Percentiles rank a stretch among this genome's conserved stretches.
Evolutionary conservation across 179 eudicot species (phyloP).

Genomic region (Camellia oleifera): DNA sequence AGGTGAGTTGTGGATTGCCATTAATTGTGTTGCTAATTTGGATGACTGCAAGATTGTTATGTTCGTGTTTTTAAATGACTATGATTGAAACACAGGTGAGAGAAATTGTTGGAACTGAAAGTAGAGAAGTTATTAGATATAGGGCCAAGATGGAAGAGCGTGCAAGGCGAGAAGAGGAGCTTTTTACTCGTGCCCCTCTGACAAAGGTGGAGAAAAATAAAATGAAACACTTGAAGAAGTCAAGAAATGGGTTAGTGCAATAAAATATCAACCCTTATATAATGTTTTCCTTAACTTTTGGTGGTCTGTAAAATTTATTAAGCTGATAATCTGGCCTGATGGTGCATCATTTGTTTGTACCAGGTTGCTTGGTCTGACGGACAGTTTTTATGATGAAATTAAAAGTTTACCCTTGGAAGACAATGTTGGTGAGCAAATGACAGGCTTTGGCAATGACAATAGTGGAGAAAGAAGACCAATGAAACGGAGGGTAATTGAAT

Average conservation of each 20-base stretch:
- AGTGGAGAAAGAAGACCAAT: slow-evolving; percentile 42
- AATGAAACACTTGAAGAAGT: slow-evolving; percentile 53
- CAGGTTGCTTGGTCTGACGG: slow-evolving; percentile 75
- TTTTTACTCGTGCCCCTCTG: slow-evolving; percentile 75
- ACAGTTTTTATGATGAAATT: slow-evolving; percentile 75
- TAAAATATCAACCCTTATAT: background rate
- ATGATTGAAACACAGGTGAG: slow-evolving; percentile 44
- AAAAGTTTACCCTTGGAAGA: slow-evolving; percentile 65
- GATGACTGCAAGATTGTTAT: slow-evolving; percentile 1
- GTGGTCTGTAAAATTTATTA: background rate
- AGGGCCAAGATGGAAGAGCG: slow-evolving; percentile 55
- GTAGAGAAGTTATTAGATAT: slow-evolving; percentile 45
- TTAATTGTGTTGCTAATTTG: background rate
- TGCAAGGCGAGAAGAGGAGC: slow-evolving; percentile 70
- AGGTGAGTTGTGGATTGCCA: slow-evolving; percentile 43
- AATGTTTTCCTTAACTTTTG: background rate
- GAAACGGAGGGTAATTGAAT: slow-evolving; percentile 59
- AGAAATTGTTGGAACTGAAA: slow-evolving; percentile 67
- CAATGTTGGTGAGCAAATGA: slow-evolving; percentile 32
- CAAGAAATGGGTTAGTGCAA: slow-evolving; percentile 63
- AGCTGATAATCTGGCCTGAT: slow-evolving; percentile 2
- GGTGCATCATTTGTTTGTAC: slow-evolving; percentile 6
- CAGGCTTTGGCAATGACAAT: slow-evolving; percentile 36
- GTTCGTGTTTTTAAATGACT: slow-evolving; percentile 4
- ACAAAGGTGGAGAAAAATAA: slow-evolving; percentile 62